A percentile compares a stretch with the other conserved stretches of the same genome.
These are phyloP conservation scores for Tulasnella sp. DNA, from an alignment of 768 basidiomycete species.

Conservation along the genomic window DNA sequence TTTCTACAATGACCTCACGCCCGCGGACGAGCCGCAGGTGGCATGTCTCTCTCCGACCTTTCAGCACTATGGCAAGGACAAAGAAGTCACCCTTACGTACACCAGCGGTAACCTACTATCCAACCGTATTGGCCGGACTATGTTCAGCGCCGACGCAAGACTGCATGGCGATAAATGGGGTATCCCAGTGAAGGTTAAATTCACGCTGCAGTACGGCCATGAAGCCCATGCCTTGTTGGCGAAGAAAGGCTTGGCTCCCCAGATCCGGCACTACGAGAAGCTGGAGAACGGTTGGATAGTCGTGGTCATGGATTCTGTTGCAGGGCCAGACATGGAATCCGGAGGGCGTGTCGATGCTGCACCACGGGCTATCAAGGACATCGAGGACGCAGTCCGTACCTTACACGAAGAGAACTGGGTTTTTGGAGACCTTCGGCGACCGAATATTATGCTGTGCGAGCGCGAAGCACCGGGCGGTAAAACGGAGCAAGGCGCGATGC, in stretches of 20 bases:
- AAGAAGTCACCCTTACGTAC: background rate
- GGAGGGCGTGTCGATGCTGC: background rate
- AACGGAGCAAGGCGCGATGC: conserved; percentile 10
- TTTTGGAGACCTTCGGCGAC: conserved; percentile 1
- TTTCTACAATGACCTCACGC: background rate
- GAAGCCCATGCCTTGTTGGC: conserved; percentile 3
- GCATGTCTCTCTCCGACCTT: background rate
- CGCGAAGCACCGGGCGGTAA: background rate
- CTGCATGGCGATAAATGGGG: background rate
- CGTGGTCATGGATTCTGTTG: background rate
- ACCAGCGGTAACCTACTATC: background rate
- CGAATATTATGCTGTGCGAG: background rate
- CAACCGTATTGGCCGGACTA: background rate
- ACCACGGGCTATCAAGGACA: background rate
- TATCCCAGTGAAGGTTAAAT: background rate
- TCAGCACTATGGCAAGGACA: background rate
- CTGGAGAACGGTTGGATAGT: background rate
- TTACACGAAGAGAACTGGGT: background rate
- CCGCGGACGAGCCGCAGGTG: background rate
- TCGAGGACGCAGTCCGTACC: background rate
- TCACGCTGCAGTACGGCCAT: background rate
- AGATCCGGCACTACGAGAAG: background rate
- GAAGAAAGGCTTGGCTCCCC: background rate
- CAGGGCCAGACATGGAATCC: background rate
- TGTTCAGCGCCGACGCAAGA: background rate